phyloP scores from a whole-genome alignment of 164 flowering plant species.

The Vitis rotundifolia region DNA sequence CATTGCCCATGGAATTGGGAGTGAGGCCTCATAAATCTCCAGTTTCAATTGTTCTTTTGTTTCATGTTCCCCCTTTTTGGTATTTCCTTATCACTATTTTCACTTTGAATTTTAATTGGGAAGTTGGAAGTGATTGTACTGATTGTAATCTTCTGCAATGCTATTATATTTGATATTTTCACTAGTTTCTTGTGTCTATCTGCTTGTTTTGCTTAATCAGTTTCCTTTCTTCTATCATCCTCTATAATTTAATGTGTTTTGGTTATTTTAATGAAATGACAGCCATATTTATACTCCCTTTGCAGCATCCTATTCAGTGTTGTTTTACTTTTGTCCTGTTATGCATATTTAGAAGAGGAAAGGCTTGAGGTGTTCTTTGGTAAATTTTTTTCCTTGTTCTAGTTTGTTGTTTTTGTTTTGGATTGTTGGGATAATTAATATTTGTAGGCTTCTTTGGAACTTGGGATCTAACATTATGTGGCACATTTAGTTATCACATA shows the following conservation, averaged over 20 bases:
- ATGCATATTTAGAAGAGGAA: too few species aligned
- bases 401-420: neutral
- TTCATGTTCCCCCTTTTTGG: conserved; percentile 10
- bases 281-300: neutral
- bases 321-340: neutral
- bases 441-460: too few species aligned
- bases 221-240: neutral
- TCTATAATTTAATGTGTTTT: neutral
- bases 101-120: conserved; percentile 20
- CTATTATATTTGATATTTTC: conserved; percentile 17
- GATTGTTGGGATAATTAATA: too few species aligned
- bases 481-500: too few species aligned
- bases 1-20: conserved; percentile 10
- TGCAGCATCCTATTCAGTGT: neutral
- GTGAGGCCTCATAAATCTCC: conserved; percentile 26
- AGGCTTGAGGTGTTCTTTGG: neutral
- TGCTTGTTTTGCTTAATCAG: neutral
- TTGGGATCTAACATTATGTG: too few species aligned
- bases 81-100: conserved; percentile 9
- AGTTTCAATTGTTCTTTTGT: conserved; percentile 16
- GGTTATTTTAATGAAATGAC: neutral
- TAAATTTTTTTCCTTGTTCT: neutral
- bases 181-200: conserved; percentile 4
- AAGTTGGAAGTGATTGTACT: conserved; percentile 24
- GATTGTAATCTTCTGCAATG: conserved; percentile 27